Evolutionary conservation across 768 basidiomycete species (phyloP), one percentile per base, ranked within the genome.

Genomic region (Daedaleopsis sinensis): DNA sequence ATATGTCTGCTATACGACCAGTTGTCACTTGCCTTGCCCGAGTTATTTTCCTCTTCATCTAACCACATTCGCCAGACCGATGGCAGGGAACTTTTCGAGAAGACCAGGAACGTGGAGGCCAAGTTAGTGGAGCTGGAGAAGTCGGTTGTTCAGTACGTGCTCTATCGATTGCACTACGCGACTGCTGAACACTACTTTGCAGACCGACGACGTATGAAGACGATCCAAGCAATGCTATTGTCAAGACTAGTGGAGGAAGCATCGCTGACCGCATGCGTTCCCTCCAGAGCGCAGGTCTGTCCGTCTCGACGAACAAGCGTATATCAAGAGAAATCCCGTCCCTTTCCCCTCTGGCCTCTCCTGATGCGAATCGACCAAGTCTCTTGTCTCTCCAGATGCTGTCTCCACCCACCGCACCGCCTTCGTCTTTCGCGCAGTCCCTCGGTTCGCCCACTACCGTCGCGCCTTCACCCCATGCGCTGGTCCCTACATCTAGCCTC

Each of bases 221-320:
- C 7, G 59, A 62, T 13, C 15, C 61, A 46, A 61, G 67, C 23
- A 61, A 62, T 18, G 57, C 64, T 1, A 66, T 70, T 19, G 64
- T 64, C 58, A 80, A 80, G 61, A 67, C 66, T 1, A 58, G 82
- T 2, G 88, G 86, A n/a, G 85, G 80, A 7, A 87, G 85, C 52
- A 92, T 96, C 60, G 89, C 90, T 24, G 93, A 94, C 76, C 84
- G 94, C 52, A 81, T 94, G 75, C 85, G 82, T 65, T 85, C 89
- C 16, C 75, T 96, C 19, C 82, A 88, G 70, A 85, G 84, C 61
- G 87, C 84, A 50, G 94, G 94, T 1, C 73, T 95, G 69, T 77
- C 81, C 12, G 80, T 87, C 18, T 79, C 81, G 52, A 70, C 74
- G 5, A 67, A 81, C 13, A 90, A 89, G 71, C 82, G 84, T 39